Evolutionary conservation across 306 rosid species (phyloP), one percentile per base, ranked within the genome.

Genomic region (Comarum palustre): DNA sequence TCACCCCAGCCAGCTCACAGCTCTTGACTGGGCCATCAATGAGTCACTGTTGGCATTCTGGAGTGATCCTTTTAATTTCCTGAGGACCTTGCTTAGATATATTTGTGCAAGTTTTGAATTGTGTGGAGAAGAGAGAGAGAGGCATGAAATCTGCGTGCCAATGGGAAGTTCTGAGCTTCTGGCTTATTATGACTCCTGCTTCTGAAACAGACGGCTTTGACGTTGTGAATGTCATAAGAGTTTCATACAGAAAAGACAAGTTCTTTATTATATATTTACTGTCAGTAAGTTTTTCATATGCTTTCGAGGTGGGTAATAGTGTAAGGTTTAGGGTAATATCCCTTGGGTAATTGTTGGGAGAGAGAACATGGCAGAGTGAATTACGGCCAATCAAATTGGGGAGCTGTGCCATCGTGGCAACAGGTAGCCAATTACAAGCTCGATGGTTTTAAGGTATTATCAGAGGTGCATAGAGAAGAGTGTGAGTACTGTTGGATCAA

Each of bases 361-460:
- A 79, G 55, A 47, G 45, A 31, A 31, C 66, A 61, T 61, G 11
- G 6, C 66, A 61, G 66, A 61, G 66, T 61, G 24, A 61, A 32
- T 61, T 32, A 6, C 4, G 66, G 43, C 92, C 96, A 90, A 89
- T 90, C 88, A 86, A 83, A 80, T 32, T 72, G 82, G 81, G 75
- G 81, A 80, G 75, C 61, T 51, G 83, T 78, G 83, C 90, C 88
- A 81, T 77, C 83, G 84, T 86, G 92, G 88, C 84, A 76, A 50
- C 79, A 58, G 73, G 61, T 52, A 86, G 64, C 98, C 96, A 94
- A 88, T 94, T 90, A 87, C 78, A 79, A 60, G 76, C 90, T 94
- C 96, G 96, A 88, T 76, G 90, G 87, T 75, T 84, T 91, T 94
- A 94, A 94, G 99, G 99, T 82, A 61, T 61, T 27, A 83, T 91